Conservation (phyloP, 2,329 filamentous ascomycete genomes). For the Clonostachys solani region DNA sequence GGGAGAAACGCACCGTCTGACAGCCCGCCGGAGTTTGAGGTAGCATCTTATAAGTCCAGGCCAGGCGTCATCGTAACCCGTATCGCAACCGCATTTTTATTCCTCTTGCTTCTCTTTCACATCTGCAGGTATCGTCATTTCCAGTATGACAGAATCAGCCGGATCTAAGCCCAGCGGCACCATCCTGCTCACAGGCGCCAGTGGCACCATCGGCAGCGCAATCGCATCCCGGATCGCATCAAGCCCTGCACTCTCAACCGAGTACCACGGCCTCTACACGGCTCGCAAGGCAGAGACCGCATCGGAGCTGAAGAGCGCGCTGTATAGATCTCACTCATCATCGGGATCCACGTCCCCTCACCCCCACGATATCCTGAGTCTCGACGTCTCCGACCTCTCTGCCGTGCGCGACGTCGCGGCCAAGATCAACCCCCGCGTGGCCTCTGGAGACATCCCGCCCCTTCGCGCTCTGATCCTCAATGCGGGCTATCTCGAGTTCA, state of each 20-base stretch:
- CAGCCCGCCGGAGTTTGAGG: too few relatives aligned
- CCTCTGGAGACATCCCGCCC: constrained; percentile 25
- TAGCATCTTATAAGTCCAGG: too few relatives aligned
- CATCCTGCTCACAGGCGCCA: constrained; percentile 30
- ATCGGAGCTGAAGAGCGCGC: constrained; percentile 11
- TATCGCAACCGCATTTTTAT: too few relatives aligned
- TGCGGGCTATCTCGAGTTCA: constrained; percentile 15
- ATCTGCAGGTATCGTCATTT: too few relatives aligned
- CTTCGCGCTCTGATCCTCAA: constrained; percentile 32
- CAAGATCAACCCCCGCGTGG: constrained; percentile 19
- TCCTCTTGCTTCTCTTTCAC: too few relatives aligned
- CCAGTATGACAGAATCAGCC: too few relatives aligned
- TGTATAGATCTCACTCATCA: constrained; percentile 9
- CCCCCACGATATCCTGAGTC: constrained; percentile 20
- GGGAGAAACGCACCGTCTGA: too few relatives aligned
- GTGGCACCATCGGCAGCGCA: constrained; percentile 29
- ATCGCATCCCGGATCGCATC: constrained; percentile 21
- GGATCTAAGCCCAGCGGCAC: constrained; percentile 10
- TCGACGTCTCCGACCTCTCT: constrained; percentile 21
- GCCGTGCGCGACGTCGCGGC: constrained; percentile 16
- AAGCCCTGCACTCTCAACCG: constrained; percentile 17
- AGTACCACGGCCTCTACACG: constrained; percentile 27
- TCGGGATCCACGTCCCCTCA: constrained; percentile 7
- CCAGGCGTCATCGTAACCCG: too few relatives aligned
- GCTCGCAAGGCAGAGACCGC: constrained; percentile 26